Base-by-base conservation (phyloP, 148 eudicot species). In the Vaccinium myrtillus region DNA sequence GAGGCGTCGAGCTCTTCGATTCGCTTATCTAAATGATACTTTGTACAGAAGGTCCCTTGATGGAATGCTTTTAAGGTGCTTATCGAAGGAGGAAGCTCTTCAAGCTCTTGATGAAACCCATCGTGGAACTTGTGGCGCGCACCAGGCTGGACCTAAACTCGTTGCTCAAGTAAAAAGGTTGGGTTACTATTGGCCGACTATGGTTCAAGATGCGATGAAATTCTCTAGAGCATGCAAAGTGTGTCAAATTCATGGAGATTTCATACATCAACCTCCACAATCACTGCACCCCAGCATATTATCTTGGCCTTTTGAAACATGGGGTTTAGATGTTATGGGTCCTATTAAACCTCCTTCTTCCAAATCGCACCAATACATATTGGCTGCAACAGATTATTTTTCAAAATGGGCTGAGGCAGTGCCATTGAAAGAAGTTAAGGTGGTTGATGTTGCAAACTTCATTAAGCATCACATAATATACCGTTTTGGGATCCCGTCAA, bases 111-210 rank as follows among this genome's bases (percentile, higher is more conserved):
- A 25, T 23, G 74, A 69, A 69, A 27, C 74, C 27, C 74, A 69
- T 13, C 8, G 74, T 69, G 74, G 74, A 46, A 74, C 50, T 13
- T 74, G 77, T 39, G 77, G 49, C 39, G 23, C 77, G 13, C 77
- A 39, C 15, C 23, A 74, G 14, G 77, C 50, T 16, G 50, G 50
- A 8, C 77, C 77, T 9, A 74, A 74, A 74, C 77, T 39, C 16
- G 77, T 2, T 4, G 77, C 21, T 3, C 49, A 74, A 15, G 39
- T 74, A 13, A 78, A 51, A 78, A 16, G 59, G 55, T 50, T 78
- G 23, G 81, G 59, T 16, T 78, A 78, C 12, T 51, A 78, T 50
- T 53, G 36, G 32, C 81, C 65, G 11, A 50, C 81, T 19, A 78
- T 78, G 18, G 18, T 30, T 71, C 75, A 30, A 30, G 75, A 71